Conservation (phyloP, 371 early-diverging fungal species). For the Chytridiales sp. region DNA sequence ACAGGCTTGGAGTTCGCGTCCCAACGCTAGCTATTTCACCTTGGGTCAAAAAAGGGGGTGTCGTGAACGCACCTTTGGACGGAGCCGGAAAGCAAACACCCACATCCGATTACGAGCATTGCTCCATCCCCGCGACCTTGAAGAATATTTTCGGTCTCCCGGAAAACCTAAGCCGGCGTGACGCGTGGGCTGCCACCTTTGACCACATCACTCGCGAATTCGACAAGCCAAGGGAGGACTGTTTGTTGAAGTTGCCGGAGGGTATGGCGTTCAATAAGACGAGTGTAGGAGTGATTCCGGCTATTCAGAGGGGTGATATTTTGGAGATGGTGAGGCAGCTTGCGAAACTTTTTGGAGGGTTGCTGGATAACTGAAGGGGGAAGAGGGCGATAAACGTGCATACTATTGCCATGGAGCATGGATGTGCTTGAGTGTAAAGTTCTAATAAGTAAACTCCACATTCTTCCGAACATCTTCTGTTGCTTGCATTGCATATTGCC, state of each 20-base stretch:
- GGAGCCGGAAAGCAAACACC: constrained; percentile 21
- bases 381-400: too few species aligned
- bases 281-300: too few species aligned
- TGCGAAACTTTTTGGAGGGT: too few species aligned
- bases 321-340: too few species aligned
- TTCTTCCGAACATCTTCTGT: too few species aligned
- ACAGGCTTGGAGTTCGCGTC: constrained; percentile 52
- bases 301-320: too few species aligned
- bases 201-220: constrained; percentile 11
- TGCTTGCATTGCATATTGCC: too few species aligned
- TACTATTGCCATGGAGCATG: too few species aligned
- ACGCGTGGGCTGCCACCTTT: constrained; percentile 33
- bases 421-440: too few species aligned
- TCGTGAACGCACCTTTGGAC: constrained; percentile 27
- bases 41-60: constrained; percentile 43
- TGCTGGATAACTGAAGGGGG: too few species aligned
- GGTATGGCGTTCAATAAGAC: too few species aligned
- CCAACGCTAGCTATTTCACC: constrained; percentile 53
- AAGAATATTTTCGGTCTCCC: constrained; percentile 38
- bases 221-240: constrained; percentile 1
- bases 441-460: too few species aligned
- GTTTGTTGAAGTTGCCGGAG: not conserved
- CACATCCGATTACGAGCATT: constrained; percentile 46
- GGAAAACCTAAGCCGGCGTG: constrained; percentile 34
- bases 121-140: constrained; percentile 47